Conservation (phyloP, 495 filamentous ascomycete species). For the Ramalina peruviana region DNA sequence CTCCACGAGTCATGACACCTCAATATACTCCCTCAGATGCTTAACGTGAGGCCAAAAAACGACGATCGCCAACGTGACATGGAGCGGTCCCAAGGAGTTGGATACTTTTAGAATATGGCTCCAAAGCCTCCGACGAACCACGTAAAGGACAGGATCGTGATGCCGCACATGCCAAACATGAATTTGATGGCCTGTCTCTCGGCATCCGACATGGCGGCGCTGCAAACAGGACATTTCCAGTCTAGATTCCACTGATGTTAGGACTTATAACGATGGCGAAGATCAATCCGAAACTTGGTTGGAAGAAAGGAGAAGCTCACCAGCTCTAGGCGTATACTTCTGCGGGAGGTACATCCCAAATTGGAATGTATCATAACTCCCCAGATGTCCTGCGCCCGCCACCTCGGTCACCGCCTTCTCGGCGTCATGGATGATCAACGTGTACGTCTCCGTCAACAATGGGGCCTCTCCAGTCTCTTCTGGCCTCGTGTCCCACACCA, state of each 20-base stretch:
- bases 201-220: conserved; percentile 46
- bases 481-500: conserved; percentile 76
- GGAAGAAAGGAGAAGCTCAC: conserved; percentile 30
- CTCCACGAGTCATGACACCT: too few species aligned
- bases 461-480: conserved; percentile 45
- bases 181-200: conserved; percentile 58
- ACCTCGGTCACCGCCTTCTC: conserved; percentile 44
- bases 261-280: conserved; percentile 3
- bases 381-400: conserved; percentile 59
- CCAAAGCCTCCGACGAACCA: conserved; percentile 71
- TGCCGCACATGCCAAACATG: conserved; percentile 54
- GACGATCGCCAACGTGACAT: too few species aligned
- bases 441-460: conserved; percentile 65
- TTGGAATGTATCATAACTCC: conserved; percentile 41
- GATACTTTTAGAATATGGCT: conserved; percentile 30
- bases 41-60: too few species aligned
- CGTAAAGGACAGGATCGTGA: conserved; percentile 72
- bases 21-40: too few species aligned
- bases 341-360: conserved; percentile 78
- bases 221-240: conserved; percentile 57
- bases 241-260: conserved; percentile 22
- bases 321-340: conserved; percentile 44
- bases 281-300: conserved; percentile 12
- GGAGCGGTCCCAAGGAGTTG: too few species aligned
- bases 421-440: conserved; percentile 69